Conservation (phyloP, 805 yeast species). For the Starmera amethionina region DNA sequence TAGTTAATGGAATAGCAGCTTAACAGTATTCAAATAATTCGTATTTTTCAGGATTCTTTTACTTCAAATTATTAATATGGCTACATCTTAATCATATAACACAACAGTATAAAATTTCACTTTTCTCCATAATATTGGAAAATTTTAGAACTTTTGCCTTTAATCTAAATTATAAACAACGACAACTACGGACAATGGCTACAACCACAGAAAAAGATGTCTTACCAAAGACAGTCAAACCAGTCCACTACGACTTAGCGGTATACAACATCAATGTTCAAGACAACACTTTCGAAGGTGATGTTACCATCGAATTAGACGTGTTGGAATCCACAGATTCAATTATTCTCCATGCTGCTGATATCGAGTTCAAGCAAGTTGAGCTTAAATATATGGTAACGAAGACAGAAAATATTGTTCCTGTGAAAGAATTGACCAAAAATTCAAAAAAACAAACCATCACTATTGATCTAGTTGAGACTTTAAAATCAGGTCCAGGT, state of each 20-base stretch:
- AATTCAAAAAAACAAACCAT: constrained; percentile 52
- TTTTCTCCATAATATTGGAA: no score
- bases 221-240: constrained; percentile 56
- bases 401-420: constrained; percentile 14
- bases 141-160: no score
- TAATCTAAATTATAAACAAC: no score
- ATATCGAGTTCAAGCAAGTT: constrained; percentile 45
- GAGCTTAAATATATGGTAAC: constrained; percentile 27
- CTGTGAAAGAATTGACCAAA: constrained; percentile 24
- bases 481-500: constrained; percentile 24
- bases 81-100: no score
- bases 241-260: constrained; percentile 60
- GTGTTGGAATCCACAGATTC: constrained; percentile 36
- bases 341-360: constrained; percentile 50
- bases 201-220: constrained; percentile 22
- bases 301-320: constrained; percentile 39
- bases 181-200: no score
- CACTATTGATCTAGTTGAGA: constrained; percentile 42
- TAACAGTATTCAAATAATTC: no score
- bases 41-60: no score
- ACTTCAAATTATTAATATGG: no score
- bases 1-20: no score
- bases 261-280: constrained; percentile 49
- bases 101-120: no score
- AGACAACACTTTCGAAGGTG: constrained; percentile 49